These are phyloP conservation scores for Geotrichum histeridarum DNA, from an alignment of 1,139 yeast species.

Conservation along the genomic window DNA sequence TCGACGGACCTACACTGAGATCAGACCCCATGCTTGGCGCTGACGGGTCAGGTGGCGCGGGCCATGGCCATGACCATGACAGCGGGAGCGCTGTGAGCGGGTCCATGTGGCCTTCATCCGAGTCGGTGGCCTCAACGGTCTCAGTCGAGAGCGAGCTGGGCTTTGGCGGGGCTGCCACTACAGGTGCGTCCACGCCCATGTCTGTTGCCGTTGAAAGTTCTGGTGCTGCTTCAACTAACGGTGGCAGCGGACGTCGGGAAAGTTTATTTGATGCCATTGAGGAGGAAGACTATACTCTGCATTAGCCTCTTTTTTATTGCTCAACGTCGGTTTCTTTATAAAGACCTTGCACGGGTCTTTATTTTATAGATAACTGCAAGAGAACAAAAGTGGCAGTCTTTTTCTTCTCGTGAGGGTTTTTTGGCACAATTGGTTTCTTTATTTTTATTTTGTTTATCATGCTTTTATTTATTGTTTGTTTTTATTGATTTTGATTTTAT, in stretches of 20 bases:
- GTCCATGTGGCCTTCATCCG: conserved; percentile 2
- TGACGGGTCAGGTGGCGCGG: not conserved
- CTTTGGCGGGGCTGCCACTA: not conserved
- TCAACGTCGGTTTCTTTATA: too few species aligned
- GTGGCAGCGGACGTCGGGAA: not conserved
- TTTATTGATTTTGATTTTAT: too few species aligned
- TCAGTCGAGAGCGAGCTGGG: not conserved
- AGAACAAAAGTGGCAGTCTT: too few species aligned
- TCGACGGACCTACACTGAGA: not conserved
- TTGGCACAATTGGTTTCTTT: too few species aligned
- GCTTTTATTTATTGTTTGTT: too few species aligned
- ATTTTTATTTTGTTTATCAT: too few species aligned
- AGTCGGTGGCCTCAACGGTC: not conserved
- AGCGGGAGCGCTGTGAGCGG: not conserved
- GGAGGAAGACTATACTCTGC: conserved; percentile 10
- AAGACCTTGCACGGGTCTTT: too few species aligned
- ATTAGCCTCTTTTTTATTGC: not conserved
- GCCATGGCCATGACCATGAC: too few species aligned
- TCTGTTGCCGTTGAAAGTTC: not conserved
- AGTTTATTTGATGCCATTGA: conserved; percentile 14
- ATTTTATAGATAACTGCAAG: too few species aligned
- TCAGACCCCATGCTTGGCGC: conserved; percentile 7
- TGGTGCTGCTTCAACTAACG: not conserved
- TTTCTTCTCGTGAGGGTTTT: too few species aligned
- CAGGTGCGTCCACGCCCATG: conserved; percentile 1